Base-by-base conservation (phyloP, 495 filamentous ascomycete genomes). In the Cudoniella acicularis region DNA sequence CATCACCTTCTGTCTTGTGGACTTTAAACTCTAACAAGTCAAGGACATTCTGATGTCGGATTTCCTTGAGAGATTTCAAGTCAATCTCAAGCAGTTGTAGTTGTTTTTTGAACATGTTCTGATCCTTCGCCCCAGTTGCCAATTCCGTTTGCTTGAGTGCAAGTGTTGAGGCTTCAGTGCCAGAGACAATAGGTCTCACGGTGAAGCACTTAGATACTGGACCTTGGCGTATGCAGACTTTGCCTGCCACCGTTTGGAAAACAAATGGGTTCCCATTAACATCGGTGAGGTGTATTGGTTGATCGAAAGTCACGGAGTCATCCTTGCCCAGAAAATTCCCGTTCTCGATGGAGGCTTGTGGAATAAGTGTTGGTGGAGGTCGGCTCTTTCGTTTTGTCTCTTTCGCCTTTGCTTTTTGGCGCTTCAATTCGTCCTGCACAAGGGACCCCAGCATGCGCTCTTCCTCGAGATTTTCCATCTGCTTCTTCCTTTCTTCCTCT, bases 11-110 rank as follows among this genome's bases (percentile, higher is more conserved):
- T 23, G 62, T 66, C 41, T 62, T 68, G 26, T 80, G 72, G 18
- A 98, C 90, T 49, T 87, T 89, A 75, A 90, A 96, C 54, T 90
- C 90, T 42, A 95, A 72, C 47, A 97, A 79, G 10, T 87, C 82
- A 3, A 92, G 73, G 22, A 96, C 67, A 70, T 90, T 90, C n/a
- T 82, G 77, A 65, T 96, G 92, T 24, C 82, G 82, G 27, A 95
- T 69, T 61, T 80, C 83, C 67, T 86, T 93, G 27, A 94, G 69
- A 1, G 72, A 72, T 59, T 96, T 89, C 24, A 98, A 69, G 50
- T 87, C 81, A 11, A 72, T 71, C 68, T 93, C 89, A 23, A 92
- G 65, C 4, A 75, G 72, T 68, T 87, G 82, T 21, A 92, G 72
- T 42, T 83, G 78, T 52, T 79, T 88, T 74, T 88, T 96, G 72